Evolutionary conservation across 2,329 filamentous ascomycete species (phyloP).

Genomic region (Colletotrichum sp.): DNA sequence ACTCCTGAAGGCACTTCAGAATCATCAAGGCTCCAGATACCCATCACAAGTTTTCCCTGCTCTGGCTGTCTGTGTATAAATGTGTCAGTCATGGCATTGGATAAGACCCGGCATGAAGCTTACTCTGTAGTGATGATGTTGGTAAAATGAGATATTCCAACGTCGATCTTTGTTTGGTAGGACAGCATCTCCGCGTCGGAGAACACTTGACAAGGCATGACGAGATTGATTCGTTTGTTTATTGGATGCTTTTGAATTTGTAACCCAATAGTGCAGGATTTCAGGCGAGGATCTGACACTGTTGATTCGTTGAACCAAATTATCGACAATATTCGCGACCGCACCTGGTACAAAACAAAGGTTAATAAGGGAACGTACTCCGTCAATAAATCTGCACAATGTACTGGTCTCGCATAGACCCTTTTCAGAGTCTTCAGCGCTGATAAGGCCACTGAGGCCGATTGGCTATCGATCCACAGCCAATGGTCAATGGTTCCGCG

Average conservation of each 20-base stretch:
- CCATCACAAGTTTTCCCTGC: not conserved
- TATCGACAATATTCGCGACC: not conserved
- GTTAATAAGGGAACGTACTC: not conserved
- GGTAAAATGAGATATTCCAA: not conserved
- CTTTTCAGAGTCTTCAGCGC: not conserved
- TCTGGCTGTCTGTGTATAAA: not conserved
- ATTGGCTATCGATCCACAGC: not conserved
- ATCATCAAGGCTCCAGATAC: not conserved
- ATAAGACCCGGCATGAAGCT: too few species aligned
- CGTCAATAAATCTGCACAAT: not conserved
- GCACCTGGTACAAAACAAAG: not conserved
- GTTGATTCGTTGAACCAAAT: too few species aligned
- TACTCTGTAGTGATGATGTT: not conserved
- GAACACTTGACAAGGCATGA: not conserved
- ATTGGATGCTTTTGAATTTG: not conserved
- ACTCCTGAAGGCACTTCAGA: not conserved
- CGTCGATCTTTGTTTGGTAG: not conserved
- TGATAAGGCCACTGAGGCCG: not conserved
- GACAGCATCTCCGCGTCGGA: not conserved
- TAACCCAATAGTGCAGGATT: not conserved
- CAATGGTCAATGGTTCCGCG: not conserved
- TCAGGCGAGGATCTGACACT: not conserved
- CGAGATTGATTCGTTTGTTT: rapidly evolving
- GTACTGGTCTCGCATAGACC: too few species aligned
- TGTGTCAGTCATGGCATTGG: too few species aligned